Evolutionary conservation across 148 eudicot species (phyloP).

Genomic region (Fagopyrum esculentum): DNA sequence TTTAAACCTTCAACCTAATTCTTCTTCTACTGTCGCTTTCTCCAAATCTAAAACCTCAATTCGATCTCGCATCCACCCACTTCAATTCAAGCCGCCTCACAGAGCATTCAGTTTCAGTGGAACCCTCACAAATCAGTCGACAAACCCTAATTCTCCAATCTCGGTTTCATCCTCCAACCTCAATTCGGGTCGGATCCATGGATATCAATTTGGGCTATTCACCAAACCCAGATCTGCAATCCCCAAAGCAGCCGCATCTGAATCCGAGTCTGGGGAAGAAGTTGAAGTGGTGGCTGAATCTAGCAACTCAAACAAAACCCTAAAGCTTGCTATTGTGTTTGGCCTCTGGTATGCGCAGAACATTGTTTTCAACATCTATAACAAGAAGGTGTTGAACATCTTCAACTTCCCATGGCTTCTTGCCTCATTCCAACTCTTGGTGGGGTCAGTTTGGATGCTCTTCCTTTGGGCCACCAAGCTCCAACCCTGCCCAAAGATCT

Average conservation of each 20-base stretch:
- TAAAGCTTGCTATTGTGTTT: conserved; percentile 59
- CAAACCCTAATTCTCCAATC: conserved; percentile 20
- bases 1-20: conserved; percentile 45
- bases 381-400: conserved; percentile 69
- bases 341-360: conserved; percentile 90
- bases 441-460: conserved; percentile 76
- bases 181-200: conserved; percentile 7
- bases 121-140: conserved; percentile 4
- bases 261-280: conserved; percentile 16
- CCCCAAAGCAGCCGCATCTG: conserved; percentile 35
- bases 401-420: conserved; percentile 92
- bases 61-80: conserved; percentile 12
- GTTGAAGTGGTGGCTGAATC: not conserved
- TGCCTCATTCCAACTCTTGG: conserved; percentile 79
- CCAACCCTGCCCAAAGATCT: conserved; percentile 70
- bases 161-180: conserved; percentile 25
- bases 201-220: conserved; percentile 26
- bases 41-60: conserved; percentile 29
- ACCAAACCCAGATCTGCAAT: conserved; percentile 29
- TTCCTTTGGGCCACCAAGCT: conserved; percentile 66
- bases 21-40: conserved; percentile 37
- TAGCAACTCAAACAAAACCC: conserved; percentile 26
- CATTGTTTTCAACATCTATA: conserved; percentile 76
- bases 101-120: conserved; percentile 6
- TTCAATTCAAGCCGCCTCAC: conserved; percentile 11